A percentile compares a stretch with the other conserved stretches of the same genome.
Evolutionary conservation across 2,329 filamentous ascomycete genomes (phyloP).

Genomic region (Arthrobotrys conoides): DNA sequence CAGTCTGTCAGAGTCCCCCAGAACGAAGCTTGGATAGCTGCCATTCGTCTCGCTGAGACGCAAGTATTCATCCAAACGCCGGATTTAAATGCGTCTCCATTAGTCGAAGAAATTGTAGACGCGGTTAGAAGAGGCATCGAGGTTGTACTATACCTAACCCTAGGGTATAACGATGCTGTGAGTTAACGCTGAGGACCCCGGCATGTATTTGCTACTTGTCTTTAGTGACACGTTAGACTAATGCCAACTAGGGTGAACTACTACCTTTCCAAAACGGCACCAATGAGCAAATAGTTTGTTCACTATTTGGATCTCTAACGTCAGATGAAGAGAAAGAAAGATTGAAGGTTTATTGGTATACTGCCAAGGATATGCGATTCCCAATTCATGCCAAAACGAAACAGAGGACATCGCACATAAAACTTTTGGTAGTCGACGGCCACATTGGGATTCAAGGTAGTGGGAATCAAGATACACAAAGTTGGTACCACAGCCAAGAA

Average conservation of each 20-base stretch:
- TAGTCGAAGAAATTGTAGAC: conserved; percentile 74
- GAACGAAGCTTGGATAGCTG: conserved; percentile 81
- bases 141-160: conserved; percentile 79
- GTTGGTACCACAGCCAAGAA: conserved; percentile 83
- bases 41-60: conserved; percentile 75
- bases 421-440: conserved; percentile 81
- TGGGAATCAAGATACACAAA: conserved; percentile 85
- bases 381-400: conserved; percentile 78
- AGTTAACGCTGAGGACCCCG: conserved; percentile 61
- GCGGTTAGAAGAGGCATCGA: conserved; percentile 78
- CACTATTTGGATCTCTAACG: conserved; percentile 73
- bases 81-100: conserved; percentile 80
- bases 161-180: conserved; percentile 82
- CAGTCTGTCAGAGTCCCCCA: conserved; percentile 71
- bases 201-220: background rate
- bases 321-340: conserved; percentile 68
- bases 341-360: conserved; percentile 78
- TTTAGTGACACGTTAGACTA: conserved; percentile 4
- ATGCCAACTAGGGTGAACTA: conserved; percentile 74
- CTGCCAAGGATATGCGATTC: conserved; percentile 78
- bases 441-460: conserved; percentile 79
- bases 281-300: conserved; percentile 78
- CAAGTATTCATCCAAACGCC: conserved; percentile 84
- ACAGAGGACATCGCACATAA: conserved; percentile 78
- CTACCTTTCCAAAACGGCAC: conserved; percentile 82